These are phyloP conservation scores for Populus deltoides DNA, from an alignment of 345 rosid species.

Conservation along the genomic window DNA sequence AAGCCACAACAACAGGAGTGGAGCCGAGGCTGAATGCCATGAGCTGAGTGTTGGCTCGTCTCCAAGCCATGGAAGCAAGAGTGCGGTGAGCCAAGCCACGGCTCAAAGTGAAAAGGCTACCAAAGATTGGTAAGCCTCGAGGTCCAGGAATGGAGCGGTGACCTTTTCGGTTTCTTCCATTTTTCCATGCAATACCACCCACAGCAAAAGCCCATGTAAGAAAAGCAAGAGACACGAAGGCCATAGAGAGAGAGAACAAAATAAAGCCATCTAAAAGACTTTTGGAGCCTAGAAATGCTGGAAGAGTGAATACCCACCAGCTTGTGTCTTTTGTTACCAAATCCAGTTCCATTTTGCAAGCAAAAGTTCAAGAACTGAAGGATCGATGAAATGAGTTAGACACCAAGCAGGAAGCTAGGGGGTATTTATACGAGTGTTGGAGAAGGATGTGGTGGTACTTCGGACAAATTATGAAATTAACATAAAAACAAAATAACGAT, in stretches of 20 bases:
- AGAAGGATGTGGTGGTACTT: too few species aligned
- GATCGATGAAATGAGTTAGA: neutral
- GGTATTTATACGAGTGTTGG: too few species aligned
- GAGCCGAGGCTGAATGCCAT: slow-evolving; percentile 88
- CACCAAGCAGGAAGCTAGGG: too few species aligned
- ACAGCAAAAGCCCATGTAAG: slow-evolving; percentile 56
- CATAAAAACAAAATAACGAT: too few species aligned
- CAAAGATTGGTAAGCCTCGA: slow-evolving; percentile 69
- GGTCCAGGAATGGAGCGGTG: slow-evolving; percentile 57
- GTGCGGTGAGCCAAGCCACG: slow-evolving; percentile 68
- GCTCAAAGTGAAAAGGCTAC: slow-evolving; percentile 62
- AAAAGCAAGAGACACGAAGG: slow-evolving; percentile 32
- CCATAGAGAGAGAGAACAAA: slow-evolving; percentile 37
- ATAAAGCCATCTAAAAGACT: slow-evolving; percentile 30
- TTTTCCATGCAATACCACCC: slow-evolving; percentile 74
- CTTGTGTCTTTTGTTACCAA: slow-evolving; percentile 40
- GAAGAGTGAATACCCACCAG: slow-evolving; percentile 65
- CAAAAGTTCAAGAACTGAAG: neutral
- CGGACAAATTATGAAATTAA: too few species aligned
- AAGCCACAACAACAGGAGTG: slow-evolving; percentile 64
- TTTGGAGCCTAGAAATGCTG: slow-evolving; percentile 47
- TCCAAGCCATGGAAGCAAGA: slow-evolving; percentile 62
- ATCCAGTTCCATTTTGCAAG: slow-evolving; percentile 17
- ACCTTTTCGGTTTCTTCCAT: slow-evolving; percentile 51
- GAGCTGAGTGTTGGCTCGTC: slow-evolving; percentile 39